Evolutionary conservation across 208 protist genomes (phyloP).

Genomic region (Vickermania ingenoplastis): DNA sequence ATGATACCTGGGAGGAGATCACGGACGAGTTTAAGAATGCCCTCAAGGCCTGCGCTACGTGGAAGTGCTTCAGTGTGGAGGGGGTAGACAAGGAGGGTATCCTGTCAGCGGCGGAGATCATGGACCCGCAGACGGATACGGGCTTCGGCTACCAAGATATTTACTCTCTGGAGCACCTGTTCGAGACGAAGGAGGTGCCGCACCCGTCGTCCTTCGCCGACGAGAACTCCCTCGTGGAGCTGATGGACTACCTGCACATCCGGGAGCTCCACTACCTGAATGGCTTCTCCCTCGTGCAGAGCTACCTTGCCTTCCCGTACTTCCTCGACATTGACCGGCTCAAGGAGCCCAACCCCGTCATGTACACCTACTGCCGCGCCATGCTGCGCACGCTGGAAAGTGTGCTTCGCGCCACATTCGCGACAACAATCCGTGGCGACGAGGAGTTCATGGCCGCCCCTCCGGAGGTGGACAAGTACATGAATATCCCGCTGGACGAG

Average conservation of each 20-base stretch:
- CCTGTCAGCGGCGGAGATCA: slow-evolving; percentile 70
- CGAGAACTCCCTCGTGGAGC: slow-evolving; percentile 40
- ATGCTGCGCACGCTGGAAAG: slow-evolving; percentile 46
- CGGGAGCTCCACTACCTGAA: slow-evolving; percentile 63
- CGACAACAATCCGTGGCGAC: slow-evolving; percentile 64
- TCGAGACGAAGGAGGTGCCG: slow-evolving; percentile 34
- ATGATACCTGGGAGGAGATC: slow-evolving; percentile 68
- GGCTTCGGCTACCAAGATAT: slow-evolving; percentile 46
- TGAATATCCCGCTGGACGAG: slow-evolving; percentile 36
- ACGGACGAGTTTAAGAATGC: slow-evolving; percentile 24
- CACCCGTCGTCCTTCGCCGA: slow-evolving; percentile 24
- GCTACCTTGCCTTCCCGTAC: slow-evolving; percentile 68
- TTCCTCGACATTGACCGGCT: slow-evolving; percentile 57
- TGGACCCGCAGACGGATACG: slow-evolving; percentile 83
- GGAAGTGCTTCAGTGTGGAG: slow-evolving; percentile 48
- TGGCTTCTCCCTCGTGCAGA: slow-evolving; percentile 54
- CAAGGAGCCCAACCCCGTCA: slow-evolving; percentile 38
- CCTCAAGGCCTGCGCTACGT: slow-evolving; percentile 12
- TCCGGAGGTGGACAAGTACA: slow-evolving; percentile 42
- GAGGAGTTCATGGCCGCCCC: slow-evolving; percentile 73
- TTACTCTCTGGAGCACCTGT: slow-evolving; percentile 36
- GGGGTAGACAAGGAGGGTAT: slow-evolving; percentile 69
- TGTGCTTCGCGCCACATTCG: slow-evolving; percentile 50
- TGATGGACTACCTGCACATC: slow-evolving; percentile 66
- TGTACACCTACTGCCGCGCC: slow-evolving; percentile 69